Conservation (phyloP, 768 basidiomycete species). For the Tremella yokohamensis region DNA sequence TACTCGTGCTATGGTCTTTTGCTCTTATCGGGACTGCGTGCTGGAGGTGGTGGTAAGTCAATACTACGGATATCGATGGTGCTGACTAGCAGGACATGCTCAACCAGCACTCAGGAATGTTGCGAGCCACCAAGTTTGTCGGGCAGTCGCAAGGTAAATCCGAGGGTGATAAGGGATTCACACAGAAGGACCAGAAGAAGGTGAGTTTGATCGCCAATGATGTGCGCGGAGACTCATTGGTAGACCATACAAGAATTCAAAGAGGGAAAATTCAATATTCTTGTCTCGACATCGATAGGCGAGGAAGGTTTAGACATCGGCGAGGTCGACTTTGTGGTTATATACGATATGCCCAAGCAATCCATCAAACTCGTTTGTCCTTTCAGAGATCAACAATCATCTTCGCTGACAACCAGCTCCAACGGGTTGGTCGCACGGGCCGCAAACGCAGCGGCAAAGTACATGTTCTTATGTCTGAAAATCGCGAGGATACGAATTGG, state of each 20-base stretch:
- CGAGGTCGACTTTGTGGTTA: conserved; percentile 90
- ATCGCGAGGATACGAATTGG: conserved; percentile 85
- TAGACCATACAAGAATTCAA: conserved; percentile 87
- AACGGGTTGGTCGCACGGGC: conserved; percentile 92
- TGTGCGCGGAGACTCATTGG: background rate
- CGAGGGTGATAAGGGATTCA: conserved; percentile 77
- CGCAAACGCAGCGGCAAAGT: conserved; percentile 84
- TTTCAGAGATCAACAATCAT: background rate
- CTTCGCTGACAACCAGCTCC: conserved; percentile 60
- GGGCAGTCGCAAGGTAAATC: conserved; percentile 72
- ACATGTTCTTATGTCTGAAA: conserved; percentile 85
- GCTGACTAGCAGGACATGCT: conserved; percentile 57
- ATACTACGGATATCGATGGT: background rate
- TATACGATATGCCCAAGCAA: conserved; percentile 94
- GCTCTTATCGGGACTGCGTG: conserved; percentile 81
- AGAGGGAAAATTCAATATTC: conserved; percentile 76
- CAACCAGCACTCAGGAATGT: conserved; percentile 69
- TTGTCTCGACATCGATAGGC: conserved; percentile 94
- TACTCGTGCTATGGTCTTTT: conserved; percentile 90
- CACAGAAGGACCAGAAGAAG: conserved; percentile 85
- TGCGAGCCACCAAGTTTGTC: conserved; percentile 80
- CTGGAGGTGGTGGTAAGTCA: conserved; percentile 71
- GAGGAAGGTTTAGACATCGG: conserved; percentile 99
- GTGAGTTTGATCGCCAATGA: conserved; percentile 54
- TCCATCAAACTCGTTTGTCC: conserved; percentile 84